These are phyloP conservation scores for Xerocomellus chrysenteron DNA, from an alignment of 768 basidiomycete genomes.

Conservation along the genomic window DNA sequence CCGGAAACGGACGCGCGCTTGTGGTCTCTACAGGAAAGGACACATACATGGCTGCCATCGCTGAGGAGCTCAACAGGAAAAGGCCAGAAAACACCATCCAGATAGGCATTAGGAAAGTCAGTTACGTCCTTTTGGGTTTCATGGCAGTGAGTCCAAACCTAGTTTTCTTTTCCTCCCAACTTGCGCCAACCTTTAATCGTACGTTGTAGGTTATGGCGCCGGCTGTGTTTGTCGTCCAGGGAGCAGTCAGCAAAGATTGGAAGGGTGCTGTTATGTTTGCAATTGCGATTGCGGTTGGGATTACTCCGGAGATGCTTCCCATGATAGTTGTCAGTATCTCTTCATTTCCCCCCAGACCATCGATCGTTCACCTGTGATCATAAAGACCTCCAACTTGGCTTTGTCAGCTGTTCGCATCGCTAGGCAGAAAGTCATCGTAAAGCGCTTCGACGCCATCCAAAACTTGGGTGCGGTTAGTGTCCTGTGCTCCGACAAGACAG, in stretches of 20 bases:
- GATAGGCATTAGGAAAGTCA: conserved; percentile 33
- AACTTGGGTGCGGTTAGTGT: conserved; percentile 55
- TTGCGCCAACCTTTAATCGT: not conserved
- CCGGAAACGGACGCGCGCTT: conserved; percentile 32
- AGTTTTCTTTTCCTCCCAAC: not conserved
- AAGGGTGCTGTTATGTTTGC: conserved; percentile 33
- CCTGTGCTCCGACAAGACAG: conserved; percentile 66
- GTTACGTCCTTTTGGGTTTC: conserved; percentile 32
- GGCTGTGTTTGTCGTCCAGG: conserved; percentile 29
- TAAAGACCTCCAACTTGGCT: conserved; percentile 59
- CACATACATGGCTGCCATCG: conserved; percentile 37
- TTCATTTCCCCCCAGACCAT: not conserved
- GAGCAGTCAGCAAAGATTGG: conserved; percentile 33
- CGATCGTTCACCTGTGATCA: conserved; percentile 31
- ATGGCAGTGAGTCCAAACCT: conserved; percentile 24
- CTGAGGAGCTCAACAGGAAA: conserved; percentile 32
- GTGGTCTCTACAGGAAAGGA: conserved; percentile 33
- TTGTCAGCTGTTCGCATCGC: conserved; percentile 57
- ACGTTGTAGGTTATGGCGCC: conserved; percentile 30
- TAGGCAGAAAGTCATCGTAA: conserved; percentile 57
- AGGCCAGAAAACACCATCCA: conserved; percentile 36
- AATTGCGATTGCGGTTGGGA: conserved; percentile 31
- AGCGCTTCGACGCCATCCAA: conserved; percentile 63
- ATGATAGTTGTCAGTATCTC: conserved; percentile 31
- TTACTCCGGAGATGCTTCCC: conserved; percentile 34